Evolutionary conservation across 106 monocot genomes (phyloP), one percentile per base, ranked within the genome.

Genomic region (Xerophyta viscosa): DNA sequence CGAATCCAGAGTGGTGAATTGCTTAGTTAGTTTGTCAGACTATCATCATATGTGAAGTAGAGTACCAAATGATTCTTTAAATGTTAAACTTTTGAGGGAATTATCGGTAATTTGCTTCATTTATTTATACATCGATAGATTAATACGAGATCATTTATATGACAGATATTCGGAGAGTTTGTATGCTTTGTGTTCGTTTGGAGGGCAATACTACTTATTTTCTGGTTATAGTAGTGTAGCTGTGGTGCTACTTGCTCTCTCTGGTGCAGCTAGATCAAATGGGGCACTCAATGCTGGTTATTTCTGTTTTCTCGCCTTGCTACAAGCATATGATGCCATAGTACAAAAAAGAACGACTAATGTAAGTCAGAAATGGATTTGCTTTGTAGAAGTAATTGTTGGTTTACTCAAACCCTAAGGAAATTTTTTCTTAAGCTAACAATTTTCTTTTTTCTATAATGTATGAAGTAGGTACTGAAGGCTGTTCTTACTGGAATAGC

Each of bases 261-360:
- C 73, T 66, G 76, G 86, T 63, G 68, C 86, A 54, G 72, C 76
- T 73, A 61, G 86, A 60, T 80, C 86, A 67, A 86, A 86, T 66
- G 86, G 86, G 46, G 72, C 60, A 20, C 62, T 86, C 49, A 80
- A 86, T 86, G 76, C 86, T 66, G 86, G 80, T 61, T 86, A 86
- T 77, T 62, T 86, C 58, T 72, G 80, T 55, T 80, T 86, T 49
- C 60, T 46, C 65, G 66, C 72, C 8, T 44, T 80, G 68, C 45
- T 50, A 28, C 72, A 70, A 41, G 58, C 64, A 62, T 76, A 66
- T 69, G 65, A 58, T 68, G 57, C 64, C 20, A 60, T 65, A 29
- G 20, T 54, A 22, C 61, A 73, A 24, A 86, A 77, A 33, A 69
- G 60, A 57, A 61, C 43, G 41, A 31, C 48, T 19, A 60, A 41